Percentiles rank a stretch among this genome's conserved stretches.
phyloP scores from a whole-genome alignment of 129 eudicot species.

The Helichrysum umbraculigerum region DNA sequence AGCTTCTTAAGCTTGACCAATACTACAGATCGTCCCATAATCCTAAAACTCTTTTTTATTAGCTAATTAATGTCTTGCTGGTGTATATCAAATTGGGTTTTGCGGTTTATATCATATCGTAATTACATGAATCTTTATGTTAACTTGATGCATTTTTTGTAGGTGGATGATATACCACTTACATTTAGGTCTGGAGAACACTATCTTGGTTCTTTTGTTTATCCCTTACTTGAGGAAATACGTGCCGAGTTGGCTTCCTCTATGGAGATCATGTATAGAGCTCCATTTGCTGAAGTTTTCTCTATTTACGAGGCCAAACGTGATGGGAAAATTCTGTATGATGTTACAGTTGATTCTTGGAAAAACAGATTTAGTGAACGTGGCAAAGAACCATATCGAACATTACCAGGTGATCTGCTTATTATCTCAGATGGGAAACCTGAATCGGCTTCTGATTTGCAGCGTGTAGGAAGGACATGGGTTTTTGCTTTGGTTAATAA shows the following conservation, averaged over 20 bases:
- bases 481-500: conserved; percentile 42
- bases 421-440: conserved; percentile 41
- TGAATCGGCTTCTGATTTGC: conserved; percentile 36
- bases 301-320: conserved; percentile 5
- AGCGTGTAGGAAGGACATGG: conserved; percentile 35
- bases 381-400: conserved; percentile 54
- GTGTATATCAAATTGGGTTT: too few species aligned
- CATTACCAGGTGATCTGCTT: conserved; percentile 69
- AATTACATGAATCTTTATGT: not conserved
- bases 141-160: not conserved
- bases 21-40: too few species aligned
- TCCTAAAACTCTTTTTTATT: too few species aligned
- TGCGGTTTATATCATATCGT: too few species aligned
- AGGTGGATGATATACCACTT: conserved; percentile 54
- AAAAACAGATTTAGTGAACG: conserved; percentile 44
- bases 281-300: conserved; percentile 54
- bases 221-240: conserved; percentile 60
- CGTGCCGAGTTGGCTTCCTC: conserved; percentile 48
- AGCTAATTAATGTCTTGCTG: too few species aligned
- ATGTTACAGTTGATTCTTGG: conserved; percentile 56
- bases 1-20: too few species aligned
- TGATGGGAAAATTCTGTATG: conserved; percentile 8
- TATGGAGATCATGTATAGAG: conserved; percentile 40
- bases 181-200: conserved; percentile 37
- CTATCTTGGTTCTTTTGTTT: conserved; percentile 49